Evolutionary conservation across 2,329 filamentous ascomycete genomes (phyloP), one percentile per base, ranked within the genome.

Genomic region (Endoconidiophora polonica): DNA sequence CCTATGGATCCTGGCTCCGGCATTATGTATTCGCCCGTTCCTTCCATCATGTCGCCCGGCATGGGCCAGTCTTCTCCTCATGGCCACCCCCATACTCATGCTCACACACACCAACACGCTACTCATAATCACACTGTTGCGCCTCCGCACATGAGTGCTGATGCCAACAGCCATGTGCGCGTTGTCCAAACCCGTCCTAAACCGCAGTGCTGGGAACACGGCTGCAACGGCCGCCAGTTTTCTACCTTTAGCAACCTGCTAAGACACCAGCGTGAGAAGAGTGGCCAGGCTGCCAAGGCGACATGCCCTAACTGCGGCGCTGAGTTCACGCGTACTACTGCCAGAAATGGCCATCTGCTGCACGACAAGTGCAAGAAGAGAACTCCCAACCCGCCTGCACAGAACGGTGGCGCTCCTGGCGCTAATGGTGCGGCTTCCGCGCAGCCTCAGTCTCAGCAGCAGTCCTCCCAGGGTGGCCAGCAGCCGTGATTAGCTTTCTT

Each of bases 131-230:
- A 54, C 16, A 33, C 16, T 14, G 49, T 46, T 33, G 46, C 41
- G 26, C 50, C 46, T 43, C 40, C 48, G 7, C 55, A 53, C 38
- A 46, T 53, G 42, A 47, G 46, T 10, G 39, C 43, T 29, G 39
- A 52, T 48, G 53, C 49, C 43, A 55, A 49, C 54, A 61, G 68
- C 41, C 68, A 77, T 56, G 78, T 85, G 38, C 73, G 83, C 53
- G 77, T 87, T 14, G 72, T 87, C 16, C 81, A 83, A 62, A 80
- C 78, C 57, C 76, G 84, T 56, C 86, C 86, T n/a, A 94, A 94
- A 66, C 87, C 88, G 43, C 86, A 94, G 62, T 95, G 90, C 65
- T 96, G 86, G 85, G 90, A 95, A 54, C 90, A 96, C 60, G 90
- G 88, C 9, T 96, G 90, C 70, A 94, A 95, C 59, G 90, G 90